Evolutionary conservation across 2,329 filamentous ascomycete species (phyloP).

Genomic region (Dryadomyces quercivorus): DNA sequence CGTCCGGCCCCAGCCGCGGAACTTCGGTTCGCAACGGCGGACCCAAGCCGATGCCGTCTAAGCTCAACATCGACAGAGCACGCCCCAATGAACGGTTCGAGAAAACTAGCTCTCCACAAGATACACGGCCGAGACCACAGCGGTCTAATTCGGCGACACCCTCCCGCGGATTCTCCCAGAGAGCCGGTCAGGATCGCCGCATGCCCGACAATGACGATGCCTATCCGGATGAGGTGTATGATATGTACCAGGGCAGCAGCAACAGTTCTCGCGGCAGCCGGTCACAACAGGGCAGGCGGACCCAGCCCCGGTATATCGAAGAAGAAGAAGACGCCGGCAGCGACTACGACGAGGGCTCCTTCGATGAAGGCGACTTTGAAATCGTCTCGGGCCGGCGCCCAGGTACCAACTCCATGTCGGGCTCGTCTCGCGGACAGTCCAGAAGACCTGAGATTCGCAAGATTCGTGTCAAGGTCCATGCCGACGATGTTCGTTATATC

Average conservation of each 20-base stretch:
- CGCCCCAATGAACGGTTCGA: constrained; percentile 42
- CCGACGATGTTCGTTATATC: constrained; percentile 83
- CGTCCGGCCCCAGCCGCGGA: constrained; percentile 32
- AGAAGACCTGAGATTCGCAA: constrained; percentile 57
- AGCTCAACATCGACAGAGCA: constrained; percentile 49
- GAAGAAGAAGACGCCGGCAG: constrained; percentile 70
- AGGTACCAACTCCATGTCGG: constrained; percentile 31
- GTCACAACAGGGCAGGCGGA: constrained; percentile 23
- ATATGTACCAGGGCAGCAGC: constrained; percentile 38
- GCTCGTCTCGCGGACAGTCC: constrained; percentile 40
- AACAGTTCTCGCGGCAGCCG: constrained; percentile 27
- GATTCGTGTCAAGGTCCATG: constrained; percentile 85
- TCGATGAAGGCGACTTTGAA: constrained; percentile 71
- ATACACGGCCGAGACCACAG: constrained; percentile 20
- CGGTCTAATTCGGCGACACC: constrained; percentile 34
- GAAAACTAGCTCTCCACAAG: constrained; percentile 35
- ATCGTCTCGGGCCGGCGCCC: constrained; percentile 51
- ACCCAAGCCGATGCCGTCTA: constrained; percentile 47
- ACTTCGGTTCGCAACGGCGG: constrained; percentile 47
- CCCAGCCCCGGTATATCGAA: constrained; percentile 54
- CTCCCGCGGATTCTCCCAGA: constrained; percentile 29
- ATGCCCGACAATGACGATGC: constrained; percentile 46
- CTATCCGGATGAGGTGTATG: constrained; percentile 60
- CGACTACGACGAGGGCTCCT: constrained; percentile 55
- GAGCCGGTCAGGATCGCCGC: constrained; percentile 20